Base-by-base conservation (phyloP, 2,329 filamentous ascomycete genomes). In the Truncatella angustata region DNA sequence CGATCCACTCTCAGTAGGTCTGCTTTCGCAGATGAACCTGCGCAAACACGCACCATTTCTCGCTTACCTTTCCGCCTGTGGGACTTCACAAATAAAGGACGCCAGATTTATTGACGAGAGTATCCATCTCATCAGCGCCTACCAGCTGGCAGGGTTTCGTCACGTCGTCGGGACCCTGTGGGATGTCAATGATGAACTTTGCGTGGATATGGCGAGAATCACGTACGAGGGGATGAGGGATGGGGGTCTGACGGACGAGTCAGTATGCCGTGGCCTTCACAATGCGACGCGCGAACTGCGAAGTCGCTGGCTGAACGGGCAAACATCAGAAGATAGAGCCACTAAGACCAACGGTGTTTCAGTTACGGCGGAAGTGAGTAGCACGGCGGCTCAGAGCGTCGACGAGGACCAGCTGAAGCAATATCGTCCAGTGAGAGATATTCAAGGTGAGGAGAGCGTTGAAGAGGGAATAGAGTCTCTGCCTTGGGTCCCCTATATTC, bases 171-270 rank as follows among this genome's bases (percentile, higher is more conserved):
- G n/a, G n/a, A n/a, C n/a, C n/a, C n/a, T 74, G 1, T 75, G 70
- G 72, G 55, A 65, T 4, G 67, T 71, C 0, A 53, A 59, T 3
- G 71, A 75, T 51, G 37, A 55, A 16, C 5, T 51, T 2, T 71
- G 64, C 50, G 58, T 70, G 3, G 59, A 68, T 2, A 53, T 68
- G 30, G 64, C 68, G 1, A 62, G 46, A 32, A 46, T 55, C 1
- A 42, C 60, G 0, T 71, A 70, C 50, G 58, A 65, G 50, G 11
- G 11, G 20, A 26, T 49, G 5, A 7, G 7, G 11, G 24, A 49
- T 12, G 14, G 14, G 6, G 47, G n/a, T 21, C n/a, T 49, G 34
- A 30, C 11, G 11, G 47, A 49, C 46, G 32, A 39, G 18, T 11
- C 30, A 14, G 46, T 49, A 4, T 23, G 9, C 20, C 32, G 18